phyloP scores from a whole-genome alignment of 2,329 filamentous ascomycete genomes.

The Claviceps capensis region DNA sequence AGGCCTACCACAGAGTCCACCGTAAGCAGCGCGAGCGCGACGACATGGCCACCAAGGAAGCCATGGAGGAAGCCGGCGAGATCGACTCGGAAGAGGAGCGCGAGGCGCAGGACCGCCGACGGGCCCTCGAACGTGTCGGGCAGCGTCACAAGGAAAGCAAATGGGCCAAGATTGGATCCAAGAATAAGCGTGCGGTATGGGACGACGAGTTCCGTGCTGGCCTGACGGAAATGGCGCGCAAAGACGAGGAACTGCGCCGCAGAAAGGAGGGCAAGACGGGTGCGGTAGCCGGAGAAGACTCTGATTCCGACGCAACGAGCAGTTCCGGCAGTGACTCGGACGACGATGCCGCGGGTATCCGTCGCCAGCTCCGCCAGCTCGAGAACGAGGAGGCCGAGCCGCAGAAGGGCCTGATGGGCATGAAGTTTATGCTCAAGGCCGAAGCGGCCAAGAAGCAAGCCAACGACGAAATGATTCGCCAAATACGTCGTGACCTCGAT shows the following conservation, averaged over 20 bases:
- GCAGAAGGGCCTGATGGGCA: slow-evolving; percentile 57
- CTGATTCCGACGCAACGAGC: slow-evolving; percentile 39
- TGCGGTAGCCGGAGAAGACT: slow-evolving; percentile 19
- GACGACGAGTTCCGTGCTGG: slow-evolving; percentile 73
- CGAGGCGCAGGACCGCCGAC: slow-evolving; percentile 52
- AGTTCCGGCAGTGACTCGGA: slow-evolving; percentile 42
- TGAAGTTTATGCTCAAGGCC: slow-evolving; percentile 92
- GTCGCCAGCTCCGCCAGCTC: slow-evolving; percentile 30
- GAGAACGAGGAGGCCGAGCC: slow-evolving; percentile 36
- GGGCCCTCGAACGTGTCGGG: slow-evolving; percentile 76
- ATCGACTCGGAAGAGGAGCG: slow-evolving; percentile 53
- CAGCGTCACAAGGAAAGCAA: slow-evolving; percentile 78
- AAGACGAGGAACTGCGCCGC: slow-evolving; percentile 68
- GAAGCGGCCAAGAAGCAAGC: slow-evolving; percentile 64
- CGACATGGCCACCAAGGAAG: slow-evolving; percentile 37
- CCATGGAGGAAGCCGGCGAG: slow-evolving; percentile 41
- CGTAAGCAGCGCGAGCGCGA: slow-evolving; percentile 53
- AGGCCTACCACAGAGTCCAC: slow-evolving; percentile 84
- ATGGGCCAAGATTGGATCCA: slow-evolving; percentile 77
- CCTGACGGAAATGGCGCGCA: slow-evolving; percentile 65
- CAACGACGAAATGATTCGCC: slow-evolving; percentile 63
- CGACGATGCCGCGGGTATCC: slow-evolving; percentile 32
- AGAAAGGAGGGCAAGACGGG: slow-evolving; percentile 60
- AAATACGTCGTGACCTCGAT: slow-evolving; percentile 59
- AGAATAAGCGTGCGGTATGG: slow-evolving; percentile 70